Conservation (phyloP, 495 filamentous ascomycete genomes). For the Hypoxylon rickii region DNA sequence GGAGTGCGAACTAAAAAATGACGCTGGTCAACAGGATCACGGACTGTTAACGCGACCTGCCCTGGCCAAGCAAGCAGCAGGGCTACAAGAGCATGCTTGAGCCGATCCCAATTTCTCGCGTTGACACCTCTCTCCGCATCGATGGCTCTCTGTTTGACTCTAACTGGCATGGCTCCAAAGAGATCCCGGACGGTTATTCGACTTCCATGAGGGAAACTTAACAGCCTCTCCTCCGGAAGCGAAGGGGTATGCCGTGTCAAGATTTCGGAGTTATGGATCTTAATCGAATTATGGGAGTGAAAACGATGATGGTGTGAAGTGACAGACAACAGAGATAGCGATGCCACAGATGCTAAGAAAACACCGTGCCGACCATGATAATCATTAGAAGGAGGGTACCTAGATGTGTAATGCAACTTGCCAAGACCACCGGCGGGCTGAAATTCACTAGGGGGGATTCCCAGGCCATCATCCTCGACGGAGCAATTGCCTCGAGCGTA, state of each 20-base stretch:
- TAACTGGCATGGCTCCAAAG: conserved; percentile 94
- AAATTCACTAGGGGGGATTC: conserved; percentile 77
- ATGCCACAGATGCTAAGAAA: conserved; percentile 77
- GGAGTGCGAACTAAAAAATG: conserved; percentile 21
- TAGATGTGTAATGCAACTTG: conserved; percentile 84
- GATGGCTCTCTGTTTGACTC: conserved; percentile 78
- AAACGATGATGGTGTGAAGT: conserved; percentile 73
- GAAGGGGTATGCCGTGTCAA: conserved; percentile 72
- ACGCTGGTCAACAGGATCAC: conserved; percentile 41
- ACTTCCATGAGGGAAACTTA: conserved; percentile 69
- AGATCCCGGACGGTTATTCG: conserved; percentile 80
- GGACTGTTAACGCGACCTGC: conserved; percentile 49
- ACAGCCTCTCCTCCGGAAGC: conserved; percentile 61
- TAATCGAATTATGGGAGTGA: conserved; percentile 68
- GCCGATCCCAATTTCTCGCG: conserved; percentile 65
- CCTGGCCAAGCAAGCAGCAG: conserved; percentile 68
- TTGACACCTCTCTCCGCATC: conserved; percentile 59
- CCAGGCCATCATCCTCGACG: conserved; percentile 86
- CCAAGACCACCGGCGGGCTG: conserved; percentile 70
- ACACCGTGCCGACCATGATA: conserved; percentile 71
- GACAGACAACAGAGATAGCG: conserved; percentile 77
- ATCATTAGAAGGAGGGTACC: conserved; percentile 51
- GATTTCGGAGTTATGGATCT: conserved; percentile 70
- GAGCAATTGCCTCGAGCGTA: conserved; percentile 76
- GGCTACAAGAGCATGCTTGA: conserved; percentile 63